Conservation (phyloP, 2,329 filamentous ascomycete genomes). For the Aureobasidium zeae region DNA sequence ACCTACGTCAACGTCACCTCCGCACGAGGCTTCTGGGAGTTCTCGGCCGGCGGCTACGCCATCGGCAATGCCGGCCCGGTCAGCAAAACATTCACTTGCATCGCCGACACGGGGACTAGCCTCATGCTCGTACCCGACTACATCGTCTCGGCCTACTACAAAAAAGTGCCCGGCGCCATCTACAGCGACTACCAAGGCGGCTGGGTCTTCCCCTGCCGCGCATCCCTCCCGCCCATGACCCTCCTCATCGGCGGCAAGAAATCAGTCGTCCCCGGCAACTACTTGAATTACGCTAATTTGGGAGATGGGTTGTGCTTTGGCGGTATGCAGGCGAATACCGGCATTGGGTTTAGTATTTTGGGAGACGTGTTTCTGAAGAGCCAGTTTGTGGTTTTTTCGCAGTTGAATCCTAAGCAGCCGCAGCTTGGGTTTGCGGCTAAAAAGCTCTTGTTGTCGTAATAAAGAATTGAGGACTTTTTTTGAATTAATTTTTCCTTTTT, state of each 20-base stretch:
- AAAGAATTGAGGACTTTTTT: too few species aligned
- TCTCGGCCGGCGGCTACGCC: slow-evolving; percentile 48
- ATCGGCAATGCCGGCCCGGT: slow-evolving; percentile 37
- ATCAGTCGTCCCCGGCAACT: slow-evolving; percentile 14
- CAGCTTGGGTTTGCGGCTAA: slow-evolving; percentile 4
- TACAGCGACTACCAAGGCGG: slow-evolving; percentile 31
- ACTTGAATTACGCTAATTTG: slow-evolving; percentile 45
- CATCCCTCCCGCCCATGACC: slow-evolving; percentile 31
- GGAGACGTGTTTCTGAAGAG: slow-evolving; percentile 71
- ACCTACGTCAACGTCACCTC: slow-evolving; percentile 48
- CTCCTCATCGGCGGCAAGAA: slow-evolving; percentile 44
- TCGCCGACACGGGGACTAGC: slow-evolving; percentile 63
- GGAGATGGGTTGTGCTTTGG: slow-evolving; percentile 52
- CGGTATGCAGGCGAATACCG: slow-evolving; percentile 49
- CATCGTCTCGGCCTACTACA: slow-evolving; percentile 34
- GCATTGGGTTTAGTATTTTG: slow-evolving; percentile 54
- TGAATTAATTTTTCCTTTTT: too few species aligned
- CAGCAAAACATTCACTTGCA: slow-evolving; percentile 41
- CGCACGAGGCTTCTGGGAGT: slow-evolving; percentile 54
- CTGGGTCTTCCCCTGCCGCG: slow-evolving; percentile 33
- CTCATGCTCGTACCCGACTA: slow-evolving; percentile 46
- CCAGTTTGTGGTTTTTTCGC: slow-evolving; percentile 56
- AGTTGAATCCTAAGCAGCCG: slow-evolving; percentile 33
- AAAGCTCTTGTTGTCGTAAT: too few species aligned
- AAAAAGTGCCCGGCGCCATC: slow-evolving; percentile 30